Conservation (phyloP, 2,329 filamentous ascomycete genomes). For the Claviceps digitariae region DNA sequence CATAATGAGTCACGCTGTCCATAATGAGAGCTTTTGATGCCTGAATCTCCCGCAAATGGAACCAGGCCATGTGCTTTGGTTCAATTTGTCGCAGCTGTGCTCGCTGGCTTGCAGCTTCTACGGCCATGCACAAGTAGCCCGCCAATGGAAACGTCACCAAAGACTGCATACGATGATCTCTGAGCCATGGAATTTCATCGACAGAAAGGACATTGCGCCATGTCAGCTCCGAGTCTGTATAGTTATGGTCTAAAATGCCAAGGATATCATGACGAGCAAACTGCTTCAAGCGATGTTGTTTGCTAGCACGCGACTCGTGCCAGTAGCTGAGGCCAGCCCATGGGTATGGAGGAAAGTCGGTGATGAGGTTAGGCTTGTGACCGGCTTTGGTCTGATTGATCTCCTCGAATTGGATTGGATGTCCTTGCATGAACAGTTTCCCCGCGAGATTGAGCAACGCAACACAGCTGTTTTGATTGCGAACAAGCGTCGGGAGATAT, state of each 20-base stretch:
- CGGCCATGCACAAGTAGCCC: constrained; percentile 37
- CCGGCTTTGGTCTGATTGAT: constrained; percentile 26
- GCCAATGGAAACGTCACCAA: constrained; percentile 41
- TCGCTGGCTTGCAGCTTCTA: constrained; percentile 30
- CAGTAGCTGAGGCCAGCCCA: constrained; percentile 35
- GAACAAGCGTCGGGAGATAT: constrained; percentile 33
- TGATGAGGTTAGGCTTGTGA: constrained; percentile 17
- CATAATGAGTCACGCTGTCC: constrained; percentile 13
- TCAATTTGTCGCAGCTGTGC: constrained; percentile 12
- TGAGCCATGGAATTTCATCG: constrained; percentile 41
- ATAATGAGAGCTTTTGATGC: constrained; percentile 15
- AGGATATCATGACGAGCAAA: constrained; percentile 32
- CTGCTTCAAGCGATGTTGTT: constrained; percentile 26
- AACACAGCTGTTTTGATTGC: constrained; percentile 35
- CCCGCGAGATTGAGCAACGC: constrained; percentile 30
- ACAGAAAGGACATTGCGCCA: constrained; percentile 35
- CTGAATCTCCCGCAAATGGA: constrained; percentile 14
- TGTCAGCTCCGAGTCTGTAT: constrained; percentile 29
- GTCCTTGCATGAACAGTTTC: constrained; percentile 31
- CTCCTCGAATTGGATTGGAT: constrained; percentile 27
- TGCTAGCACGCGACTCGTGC: constrained; percentile 31
- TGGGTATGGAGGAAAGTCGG: constrained; percentile 32
- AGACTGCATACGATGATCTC: constrained; percentile 44
- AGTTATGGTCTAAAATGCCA: constrained; percentile 29
- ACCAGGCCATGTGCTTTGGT: constrained; percentile 10